These are phyloP conservation scores for Suaeda aralocaspica DNA, from an alignment of 148 eudicot species.

Conservation along the genomic window DNA sequence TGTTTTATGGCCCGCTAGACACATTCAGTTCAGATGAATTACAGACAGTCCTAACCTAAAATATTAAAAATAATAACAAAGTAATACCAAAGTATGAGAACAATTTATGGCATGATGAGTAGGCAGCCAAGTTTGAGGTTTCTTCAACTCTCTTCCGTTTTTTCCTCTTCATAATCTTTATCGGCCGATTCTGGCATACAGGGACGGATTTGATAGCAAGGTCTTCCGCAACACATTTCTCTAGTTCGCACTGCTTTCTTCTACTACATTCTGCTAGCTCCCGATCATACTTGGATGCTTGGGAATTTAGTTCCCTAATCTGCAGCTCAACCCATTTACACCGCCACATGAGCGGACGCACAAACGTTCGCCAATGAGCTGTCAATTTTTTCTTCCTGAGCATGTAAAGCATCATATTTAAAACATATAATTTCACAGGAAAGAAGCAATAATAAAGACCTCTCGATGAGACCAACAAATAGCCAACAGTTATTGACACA, in stretches of 20 bases:
- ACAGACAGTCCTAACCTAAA: neutral
- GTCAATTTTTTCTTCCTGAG: constrained; percentile 64
- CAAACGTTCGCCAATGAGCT: constrained; percentile 61
- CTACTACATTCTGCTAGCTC: constrained; percentile 38
- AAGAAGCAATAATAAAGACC: neutral
- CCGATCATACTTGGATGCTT: constrained; percentile 46
- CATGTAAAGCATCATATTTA: neutral
- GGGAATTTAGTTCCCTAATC: constrained; percentile 43
- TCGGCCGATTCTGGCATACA: constrained; percentile 27
- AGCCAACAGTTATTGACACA: too few species aligned
- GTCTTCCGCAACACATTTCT: constrained; percentile 35
- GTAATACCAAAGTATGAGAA: constrained; percentile 66
- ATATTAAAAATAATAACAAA: neutral
- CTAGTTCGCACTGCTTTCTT: constrained; percentile 36
- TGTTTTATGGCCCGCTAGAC: neutral
- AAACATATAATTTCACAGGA: neutral
- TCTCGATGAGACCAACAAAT: neutral
- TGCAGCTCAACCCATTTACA: constrained; percentile 78
- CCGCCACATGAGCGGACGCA: constrained; percentile 70
- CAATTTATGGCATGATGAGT: constrained; percentile 50
- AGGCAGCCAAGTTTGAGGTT: constrained; percentile 40
- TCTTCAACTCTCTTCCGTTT: constrained; percentile 69
- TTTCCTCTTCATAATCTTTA: constrained; percentile 50
- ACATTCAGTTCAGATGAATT: neutral
- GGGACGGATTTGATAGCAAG: constrained; percentile 44